A percentile compares a stretch with the other conserved stretches of the same genome.
These are phyloP conservation scores for Mycena pura DNA, from an alignment of 768 basidiomycete genomes.

Conservation along the genomic window DNA sequence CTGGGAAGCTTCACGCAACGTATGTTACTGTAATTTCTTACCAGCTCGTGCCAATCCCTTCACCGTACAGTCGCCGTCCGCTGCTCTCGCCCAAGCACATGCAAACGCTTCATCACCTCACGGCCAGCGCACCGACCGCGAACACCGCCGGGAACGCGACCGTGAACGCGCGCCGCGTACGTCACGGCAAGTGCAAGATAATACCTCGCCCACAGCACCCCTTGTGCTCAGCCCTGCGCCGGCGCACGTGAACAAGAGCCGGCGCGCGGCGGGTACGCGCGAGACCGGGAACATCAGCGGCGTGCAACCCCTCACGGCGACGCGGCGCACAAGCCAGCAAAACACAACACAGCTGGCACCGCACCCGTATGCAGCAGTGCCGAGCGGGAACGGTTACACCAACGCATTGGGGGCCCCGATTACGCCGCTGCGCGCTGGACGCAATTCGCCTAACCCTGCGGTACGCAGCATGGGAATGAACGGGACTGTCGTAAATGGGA, in stretches of 20 bases:
- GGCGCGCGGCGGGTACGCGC: slow-evolving; percentile 59
- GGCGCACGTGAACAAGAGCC: slow-evolving; percentile 65
- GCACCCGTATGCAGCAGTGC: slow-evolving; percentile 78
- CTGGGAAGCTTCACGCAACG: slow-evolving; percentile 77
- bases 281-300: slow-evolving; percentile 65
- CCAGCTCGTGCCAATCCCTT: not conserved
- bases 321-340: slow-evolving; percentile 71
- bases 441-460: slow-evolving; percentile 56
- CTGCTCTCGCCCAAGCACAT: slow-evolving; percentile 56
- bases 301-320: slow-evolving; percentile 71
- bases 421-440: slow-evolving; percentile 42
- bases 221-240: slow-evolving; percentile 71
- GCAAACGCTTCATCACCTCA: slow-evolving; percentile 63
- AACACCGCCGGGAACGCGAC: slow-evolving; percentile 64
- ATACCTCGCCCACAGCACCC: slow-evolving; percentile 58
- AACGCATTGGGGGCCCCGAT: slow-evolving; percentile 39
- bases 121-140: slow-evolving; percentile 55
- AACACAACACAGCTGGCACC: slow-evolving; percentile 55
- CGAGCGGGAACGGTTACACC: slow-evolving; percentile 59
- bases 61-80: slow-evolving; percentile 47
- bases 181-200: slow-evolving; percentile 64
- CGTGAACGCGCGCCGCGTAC: slow-evolving; percentile 54
- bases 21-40: slow-evolving; percentile 49
- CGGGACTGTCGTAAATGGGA: slow-evolving; percentile 51
- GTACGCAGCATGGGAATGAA: slow-evolving; percentile 41